phyloP scores from a whole-genome alignment of 2,329 filamentous ascomycete species.

The Penicillium psychrosexuale region DNA sequence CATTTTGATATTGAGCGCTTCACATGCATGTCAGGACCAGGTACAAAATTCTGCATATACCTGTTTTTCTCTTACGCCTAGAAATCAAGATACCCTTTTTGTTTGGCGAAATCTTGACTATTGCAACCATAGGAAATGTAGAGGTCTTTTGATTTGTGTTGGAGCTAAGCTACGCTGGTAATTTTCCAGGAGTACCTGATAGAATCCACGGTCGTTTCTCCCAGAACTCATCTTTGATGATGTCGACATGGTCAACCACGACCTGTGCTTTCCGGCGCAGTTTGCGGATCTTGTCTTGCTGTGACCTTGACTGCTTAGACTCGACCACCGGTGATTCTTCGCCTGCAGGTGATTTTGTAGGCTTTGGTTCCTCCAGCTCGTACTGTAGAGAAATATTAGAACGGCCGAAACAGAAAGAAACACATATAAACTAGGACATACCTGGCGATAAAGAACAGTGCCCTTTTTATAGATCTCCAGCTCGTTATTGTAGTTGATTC shows the following conservation, averaged over 20 bases:
- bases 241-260: slow-evolving; percentile 80
- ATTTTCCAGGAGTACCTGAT: slow-evolving; percentile 68
- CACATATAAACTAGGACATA: slow-evolving; percentile 31
- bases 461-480: slow-evolving; percentile 90
- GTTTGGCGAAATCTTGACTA: slow-evolving; percentile 17
- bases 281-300: slow-evolving; percentile 79
- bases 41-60: slow-evolving; percentile 19
- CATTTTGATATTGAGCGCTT: slow-evolving; percentile 5
- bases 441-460: slow-evolving; percentile 81
- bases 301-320: slow-evolving; percentile 67
- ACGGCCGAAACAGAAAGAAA: not conserved
- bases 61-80: slow-evolving; percentile 13
- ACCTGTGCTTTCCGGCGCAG: slow-evolving; percentile 74
- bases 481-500: slow-evolving; percentile 98
- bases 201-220: slow-evolving; percentile 78
- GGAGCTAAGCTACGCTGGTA: slow-evolving; percentile 50
- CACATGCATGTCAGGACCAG: slow-evolving; percentile 4
- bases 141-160: slow-evolving; percentile 5
- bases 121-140: not conserved
- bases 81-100: slow-evolving; percentile 36
- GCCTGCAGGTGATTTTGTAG: slow-evolving; percentile 25
- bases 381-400: slow-evolving; percentile 50
- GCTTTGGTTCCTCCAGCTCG: slow-evolving; percentile 61
- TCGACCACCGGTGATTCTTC: slow-evolving; percentile 34
- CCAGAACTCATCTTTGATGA: slow-evolving; percentile 97